Evolutionary conservation across 2,329 filamentous ascomycete genomes (phyloP), one percentile per base, ranked within the genome.

Genomic region (Penicillium sp.): DNA sequence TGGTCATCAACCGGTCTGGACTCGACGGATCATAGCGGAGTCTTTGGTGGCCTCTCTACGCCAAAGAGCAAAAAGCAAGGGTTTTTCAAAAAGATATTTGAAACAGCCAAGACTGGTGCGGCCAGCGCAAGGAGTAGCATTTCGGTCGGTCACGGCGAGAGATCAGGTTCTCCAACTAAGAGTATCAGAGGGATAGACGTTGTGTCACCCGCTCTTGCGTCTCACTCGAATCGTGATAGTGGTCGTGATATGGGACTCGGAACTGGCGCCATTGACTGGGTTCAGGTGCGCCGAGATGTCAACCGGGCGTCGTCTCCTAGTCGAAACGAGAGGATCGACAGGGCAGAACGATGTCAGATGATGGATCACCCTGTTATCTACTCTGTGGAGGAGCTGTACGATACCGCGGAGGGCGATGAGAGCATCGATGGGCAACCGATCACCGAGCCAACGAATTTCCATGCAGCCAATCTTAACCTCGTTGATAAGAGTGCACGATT

Each of bases 401-500:
- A 92, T 61, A 87, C 86, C 53, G 87, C 91, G 10, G 89, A 97
- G 70, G 94, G 94, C 8, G 92, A 97, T 66, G 94, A 99, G 76
- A 90, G 88, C 8, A 87, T 88, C 4, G 89, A 97, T 70, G 93
- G 93, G 1, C 82, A 89, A 62, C 89, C 93, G 0, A 88, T 99
- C n/a, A 80, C 81, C 10, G 87, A 96, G 50, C 88, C 93, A 2
- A 89, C 87, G 15, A 89, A 97, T 73, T 97, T 94, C 70, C 84
- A 86, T 48, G 79, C 82, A 8, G 87, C 92, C 49, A 96, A 93
- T 73, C 81, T 97, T 43, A 86, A 83, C 57, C 85, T 96, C 57
- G 94, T 99, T 1, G 94, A 99, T 79, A 99, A 99, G 77, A 96
- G 93, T 70, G 90, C 93, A 6, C 87, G 94, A 1, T 99, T 97